phyloP scores from a whole-genome alignment of 495 filamentous ascomycete species.

The Lophium mytilinum region DNA sequence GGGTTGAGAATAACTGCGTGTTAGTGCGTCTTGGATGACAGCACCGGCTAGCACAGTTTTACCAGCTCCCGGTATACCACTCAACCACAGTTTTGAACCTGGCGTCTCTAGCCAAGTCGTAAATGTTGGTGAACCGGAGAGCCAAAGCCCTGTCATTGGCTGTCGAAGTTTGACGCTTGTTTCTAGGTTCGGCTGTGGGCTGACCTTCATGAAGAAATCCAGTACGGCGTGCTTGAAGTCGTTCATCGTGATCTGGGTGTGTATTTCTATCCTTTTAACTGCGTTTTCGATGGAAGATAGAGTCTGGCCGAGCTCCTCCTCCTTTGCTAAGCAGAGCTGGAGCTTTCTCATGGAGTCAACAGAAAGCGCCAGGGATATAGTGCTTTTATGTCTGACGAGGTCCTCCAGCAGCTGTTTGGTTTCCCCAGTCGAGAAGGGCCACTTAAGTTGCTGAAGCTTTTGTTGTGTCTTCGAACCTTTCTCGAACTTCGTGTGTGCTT shows the following conservation, averaged over 20 bases:
- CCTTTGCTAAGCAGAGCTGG: no score
- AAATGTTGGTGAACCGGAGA: slow-evolving; percentile 18
- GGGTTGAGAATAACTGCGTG: background rate
- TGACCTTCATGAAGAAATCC: slow-evolving; percentile 24
- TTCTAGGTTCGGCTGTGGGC: slow-evolving; percentile 25
- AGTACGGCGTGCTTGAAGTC: slow-evolving; percentile 25
- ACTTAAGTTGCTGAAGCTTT: no score
- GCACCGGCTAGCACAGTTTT: slow-evolving; percentile 36
- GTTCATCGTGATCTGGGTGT: background rate
- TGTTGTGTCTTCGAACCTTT: no score
- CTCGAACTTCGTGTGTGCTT: no score
- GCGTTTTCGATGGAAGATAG: background rate
- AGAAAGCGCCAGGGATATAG: no score
- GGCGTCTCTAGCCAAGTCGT: slow-evolving; percentile 9
- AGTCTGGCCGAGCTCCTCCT: no score
- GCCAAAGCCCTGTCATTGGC: slow-evolving; percentile 34
- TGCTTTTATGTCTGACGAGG: no score
- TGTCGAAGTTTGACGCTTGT: slow-evolving; percentile 30
- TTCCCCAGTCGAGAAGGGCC: no score
- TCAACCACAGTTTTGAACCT: slow-evolving; percentile 32
- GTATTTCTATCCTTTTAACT: background rate
- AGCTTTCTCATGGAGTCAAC: no score
- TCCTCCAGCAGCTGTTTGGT: no score
- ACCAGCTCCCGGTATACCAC: slow-evolving; percentile 38
- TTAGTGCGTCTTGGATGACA: slow-evolving; percentile 19